Evolutionary conservation across 768 basidiomycete genomes (phyloP).

Genomic region (Lenzites betulinus): DNA sequence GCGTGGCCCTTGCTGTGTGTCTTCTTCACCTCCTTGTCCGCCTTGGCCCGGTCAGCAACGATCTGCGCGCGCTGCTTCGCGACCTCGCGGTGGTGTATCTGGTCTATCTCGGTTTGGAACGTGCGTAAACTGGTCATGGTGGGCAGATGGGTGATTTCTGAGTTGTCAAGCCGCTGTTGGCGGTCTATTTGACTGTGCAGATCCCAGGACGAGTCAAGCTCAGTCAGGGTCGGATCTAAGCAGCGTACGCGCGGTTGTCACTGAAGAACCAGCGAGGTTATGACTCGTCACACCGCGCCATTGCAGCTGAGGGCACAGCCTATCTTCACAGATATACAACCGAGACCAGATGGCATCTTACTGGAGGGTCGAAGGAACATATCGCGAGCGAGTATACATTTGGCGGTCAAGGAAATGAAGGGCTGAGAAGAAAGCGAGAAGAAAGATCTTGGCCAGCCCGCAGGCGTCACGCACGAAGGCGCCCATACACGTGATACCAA

Average conservation of each 20-base stretch:
- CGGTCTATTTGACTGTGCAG: constrained; percentile 9
- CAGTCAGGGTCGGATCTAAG: constrained; percentile 18
- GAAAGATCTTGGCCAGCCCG: neutral
- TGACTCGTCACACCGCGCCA: constrained; percentile 20
- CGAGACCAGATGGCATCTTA: too few relatives aligned
- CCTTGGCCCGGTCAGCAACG: constrained; percentile 31
- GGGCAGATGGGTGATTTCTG: neutral
- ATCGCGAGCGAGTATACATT: neutral
- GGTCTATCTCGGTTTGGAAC: constrained; percentile 78
- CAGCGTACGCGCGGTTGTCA: constrained; percentile 11
- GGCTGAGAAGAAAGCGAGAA: neutral
- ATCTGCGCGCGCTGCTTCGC: constrained; percentile 57
- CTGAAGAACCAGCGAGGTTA: constrained; percentile 5
- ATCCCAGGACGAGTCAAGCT: constrained; percentile 18
- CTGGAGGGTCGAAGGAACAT: neutral
- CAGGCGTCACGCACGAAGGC: constrained; percentile 5
- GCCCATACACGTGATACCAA: constrained; percentile 11
- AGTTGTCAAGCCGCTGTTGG: neutral
- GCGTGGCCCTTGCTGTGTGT: constrained; percentile 38
- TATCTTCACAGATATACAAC: neutral
- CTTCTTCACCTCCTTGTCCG: constrained; percentile 38
- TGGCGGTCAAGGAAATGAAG: neutral
- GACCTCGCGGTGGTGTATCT: constrained; percentile 69
- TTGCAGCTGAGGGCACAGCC: neutral
- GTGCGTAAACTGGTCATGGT: constrained; percentile 57